Evolutionary conservation across 768 basidiomycete species (phyloP), one percentile per base, ranked within the genome.

Genomic region (Phylloporus sp.): DNA sequence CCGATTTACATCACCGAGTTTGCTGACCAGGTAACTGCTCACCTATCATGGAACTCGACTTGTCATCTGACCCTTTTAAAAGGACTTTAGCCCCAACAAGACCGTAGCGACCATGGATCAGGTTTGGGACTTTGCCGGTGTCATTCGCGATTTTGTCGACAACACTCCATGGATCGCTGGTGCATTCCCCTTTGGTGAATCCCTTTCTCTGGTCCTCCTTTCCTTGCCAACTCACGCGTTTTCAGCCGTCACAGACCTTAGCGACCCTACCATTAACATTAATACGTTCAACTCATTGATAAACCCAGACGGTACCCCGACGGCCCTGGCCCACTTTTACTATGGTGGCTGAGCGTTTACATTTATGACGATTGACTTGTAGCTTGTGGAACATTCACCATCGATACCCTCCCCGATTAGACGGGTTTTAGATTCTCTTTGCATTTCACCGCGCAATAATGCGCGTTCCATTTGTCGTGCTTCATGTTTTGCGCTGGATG

Each of bases 1-100:
- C 56, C 58, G 17, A 60, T 90, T 46, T 74, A 69, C 71, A 62
- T 84, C 48, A 85, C 85, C 5, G 89, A 92, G 59, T 82, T 78
- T 55, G 87, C 86, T 50, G 82, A 79, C 69, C 71, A 80, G 71
- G 86, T 79, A 54, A 15, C 49, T 49, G 24, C 15, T 29, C 6
- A 3, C n/a, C 10, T 6, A 8, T 22, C 13, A 6, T 26, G 45
- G 29, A 26, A 14, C 35, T 10, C 8, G 22, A 6, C 5, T 3
- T 15, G 36, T 21, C 41, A 20, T 34, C 46, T 52, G 15, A 55
- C 31, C 17, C 23, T 38, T 29, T 23, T 44, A 17, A 10, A 53
- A 86, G 79, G 71, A 82, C 70, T 90, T 78, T 63, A 64, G 60
- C 51, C 71, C 71, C 17, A 38, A 36, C 0, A 70, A 67, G 20